These are phyloP conservation scores for Diversispora epigaea DNA, from an alignment of 192 early-diverging fungal genomes.

Conservation along the genomic window DNA sequence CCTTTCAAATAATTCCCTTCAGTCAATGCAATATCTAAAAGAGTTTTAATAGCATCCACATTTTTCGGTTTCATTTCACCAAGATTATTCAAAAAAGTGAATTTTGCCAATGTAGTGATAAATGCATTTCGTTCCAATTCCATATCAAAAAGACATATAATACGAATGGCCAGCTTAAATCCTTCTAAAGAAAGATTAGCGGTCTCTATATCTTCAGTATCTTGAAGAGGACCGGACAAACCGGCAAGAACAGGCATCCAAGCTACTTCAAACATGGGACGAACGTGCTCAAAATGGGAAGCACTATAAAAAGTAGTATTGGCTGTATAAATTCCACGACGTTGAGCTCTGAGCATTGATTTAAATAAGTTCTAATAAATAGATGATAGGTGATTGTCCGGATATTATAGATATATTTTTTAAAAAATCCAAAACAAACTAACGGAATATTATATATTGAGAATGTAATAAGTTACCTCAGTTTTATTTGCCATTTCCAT, in stretches of 20 bases:
- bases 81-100: conserved; percentile 82
- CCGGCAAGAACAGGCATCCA: conserved; percentile 89
- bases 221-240: conserved; percentile 80
- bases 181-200: conserved; percentile 74
- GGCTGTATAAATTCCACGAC: conserved; percentile 45
- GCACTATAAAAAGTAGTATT: conserved; percentile 62
- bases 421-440: background rate
- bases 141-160: conserved; percentile 83
- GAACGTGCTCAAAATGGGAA: conserved; percentile 84
- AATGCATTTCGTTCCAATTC: conserved; percentile 89
- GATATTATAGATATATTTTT: background rate
- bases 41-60: conserved; percentile 83
- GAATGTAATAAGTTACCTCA: conserved; percentile 46
- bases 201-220: conserved; percentile 72
- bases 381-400: background rate
- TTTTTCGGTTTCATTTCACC: conserved; percentile 89
- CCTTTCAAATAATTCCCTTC: conserved; percentile 65
- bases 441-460: background rate
- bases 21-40: conserved; percentile 72
- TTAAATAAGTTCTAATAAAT: conserved; percentile 47
- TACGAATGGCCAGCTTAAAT: conserved; percentile 76
- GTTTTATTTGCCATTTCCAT: conserved; percentile 71
- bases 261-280: conserved; percentile 86
- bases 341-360: conserved; percentile 55
- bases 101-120: conserved; percentile 84